phyloP scores from a whole-genome alignment of 441 rosid species.

The Theobroma grandiflorum region DNA sequence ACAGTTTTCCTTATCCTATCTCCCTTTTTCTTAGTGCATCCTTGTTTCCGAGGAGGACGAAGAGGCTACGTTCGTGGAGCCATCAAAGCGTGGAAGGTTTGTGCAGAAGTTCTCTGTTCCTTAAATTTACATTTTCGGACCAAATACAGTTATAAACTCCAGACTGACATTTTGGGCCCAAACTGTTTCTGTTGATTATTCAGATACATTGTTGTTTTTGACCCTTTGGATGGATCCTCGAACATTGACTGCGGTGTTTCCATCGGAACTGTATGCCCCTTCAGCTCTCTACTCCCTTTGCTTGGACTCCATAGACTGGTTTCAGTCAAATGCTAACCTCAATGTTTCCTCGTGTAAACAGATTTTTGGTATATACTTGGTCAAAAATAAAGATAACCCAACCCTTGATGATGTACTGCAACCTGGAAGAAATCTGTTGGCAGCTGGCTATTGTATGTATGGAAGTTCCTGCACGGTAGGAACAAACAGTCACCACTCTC shows the following conservation, averaged over 20 bases:
- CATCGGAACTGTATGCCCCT: constrained; percentile 68
- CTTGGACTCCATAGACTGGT: background rate
- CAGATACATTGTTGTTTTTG: constrained; percentile 78
- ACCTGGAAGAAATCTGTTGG: constrained; percentile 72
- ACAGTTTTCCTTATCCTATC: background rate
- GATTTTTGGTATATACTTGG: constrained; percentile 78
- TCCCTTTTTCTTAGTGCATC: constrained; percentile 53
- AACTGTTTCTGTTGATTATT: constrained; percentile 9
- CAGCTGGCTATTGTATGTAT: constrained; percentile 89
- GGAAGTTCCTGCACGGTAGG: constrained; percentile 84
- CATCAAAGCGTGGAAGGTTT: constrained; percentile 67
- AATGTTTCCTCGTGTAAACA: constrained; percentile 38
- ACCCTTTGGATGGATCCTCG: constrained; percentile 85
- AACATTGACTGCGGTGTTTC: constrained; percentile 86
- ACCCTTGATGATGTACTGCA: constrained; percentile 67
- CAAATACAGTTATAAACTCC: background rate
- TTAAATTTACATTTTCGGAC: background rate
- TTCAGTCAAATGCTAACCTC: background rate
- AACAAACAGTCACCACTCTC: background rate
- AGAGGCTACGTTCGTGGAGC: constrained; percentile 69
- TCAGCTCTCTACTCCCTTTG: background rate
- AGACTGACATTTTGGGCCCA: constrained; percentile 16
- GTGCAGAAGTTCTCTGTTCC: constrained; percentile 9
- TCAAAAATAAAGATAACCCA: constrained; percentile 60
- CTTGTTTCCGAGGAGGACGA: constrained; percentile 86